Evolutionary conservation across 805 yeast genomes (phyloP), one percentile per base, ranked within the genome.

Genomic region (Suhomyces sp.): DNA sequence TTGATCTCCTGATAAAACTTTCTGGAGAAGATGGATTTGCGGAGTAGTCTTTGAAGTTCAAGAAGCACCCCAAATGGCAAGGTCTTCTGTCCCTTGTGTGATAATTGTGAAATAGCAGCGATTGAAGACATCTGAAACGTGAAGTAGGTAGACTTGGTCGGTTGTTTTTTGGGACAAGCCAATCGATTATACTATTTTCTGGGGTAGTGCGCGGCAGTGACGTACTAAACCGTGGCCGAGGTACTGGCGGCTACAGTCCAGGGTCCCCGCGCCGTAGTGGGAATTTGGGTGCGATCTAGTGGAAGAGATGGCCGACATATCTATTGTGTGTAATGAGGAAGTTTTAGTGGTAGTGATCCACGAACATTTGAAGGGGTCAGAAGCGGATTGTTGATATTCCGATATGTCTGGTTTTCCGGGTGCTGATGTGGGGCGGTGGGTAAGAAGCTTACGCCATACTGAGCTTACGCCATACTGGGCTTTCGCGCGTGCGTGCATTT

Each of bases 1-100:
- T 66, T 70, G 53, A 75, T 66, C 49, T 73, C 75, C 57, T 67
- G 71, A 58, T 75, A 75, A 57, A 75, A 72, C 44, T 71, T 67
- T 31, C 73, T 63, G 52, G 69, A 67, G 43, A 73, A 64, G 8
- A 75, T 51, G 4, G 76, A 60, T 52, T 68, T 71, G 41, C 63
- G 66, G 48, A 75, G 55, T 4, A 64, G 53, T 1, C 48, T 33
- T 52, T 64, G 67, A 50, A 75, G 60, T 46, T 55, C 60, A 48
- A 73, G 63, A 6, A 72, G 51, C 7, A 62, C 49, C 6, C 58
- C 39, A 25, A 72, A 55, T 20, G 67, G 66, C 3, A 65, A 37
- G 22, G 57, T 43, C n/a, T 48, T 41, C n/a, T 13, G 12, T 9
- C 25, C 22, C n/a, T 25, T 25, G 27, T 19, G 24, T 25, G 46